Evolutionary conservation across 805 yeast species (phyloP).

Genomic region (Kuraishia ogatae): DNA sequence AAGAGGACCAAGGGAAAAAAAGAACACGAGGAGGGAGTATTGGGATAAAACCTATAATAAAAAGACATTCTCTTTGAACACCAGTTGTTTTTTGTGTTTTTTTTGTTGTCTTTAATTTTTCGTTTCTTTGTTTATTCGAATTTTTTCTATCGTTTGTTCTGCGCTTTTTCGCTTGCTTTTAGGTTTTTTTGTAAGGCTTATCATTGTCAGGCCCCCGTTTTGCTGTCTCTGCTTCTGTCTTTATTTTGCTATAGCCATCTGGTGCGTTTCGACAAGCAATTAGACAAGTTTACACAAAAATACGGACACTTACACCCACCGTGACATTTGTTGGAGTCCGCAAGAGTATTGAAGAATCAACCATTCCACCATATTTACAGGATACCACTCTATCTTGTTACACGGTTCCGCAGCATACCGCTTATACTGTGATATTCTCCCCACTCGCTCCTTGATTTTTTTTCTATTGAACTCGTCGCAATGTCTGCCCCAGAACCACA

Average conservation of each 20-base stretch:
- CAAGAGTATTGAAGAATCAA: too few species aligned
- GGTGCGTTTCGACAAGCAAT: too few species aligned
- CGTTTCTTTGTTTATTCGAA: not conserved
- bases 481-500: conserved; percentile 1
- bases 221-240: too few species aligned
- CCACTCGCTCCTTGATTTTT: too few species aligned
- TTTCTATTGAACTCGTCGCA: not conserved
- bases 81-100: not conserved
- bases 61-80: not conserved
- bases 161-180: not conserved
- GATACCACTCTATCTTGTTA: too few species aligned
- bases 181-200: not conserved
- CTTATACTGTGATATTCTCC: too few species aligned
- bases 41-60: not conserved
- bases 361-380: too few species aligned
- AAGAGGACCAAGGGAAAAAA: not conserved
- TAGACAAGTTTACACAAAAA: too few species aligned
- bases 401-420: not conserved
- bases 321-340: too few species aligned
- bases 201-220: not conserved
- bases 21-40: too few species aligned
- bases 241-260: too few species aligned
- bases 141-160: not conserved
- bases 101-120: not conserved
- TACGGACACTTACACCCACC: too few species aligned